Base-by-base conservation (phyloP, 495 filamentous ascomycete species). In the Neohortaea acidophila region DNA sequence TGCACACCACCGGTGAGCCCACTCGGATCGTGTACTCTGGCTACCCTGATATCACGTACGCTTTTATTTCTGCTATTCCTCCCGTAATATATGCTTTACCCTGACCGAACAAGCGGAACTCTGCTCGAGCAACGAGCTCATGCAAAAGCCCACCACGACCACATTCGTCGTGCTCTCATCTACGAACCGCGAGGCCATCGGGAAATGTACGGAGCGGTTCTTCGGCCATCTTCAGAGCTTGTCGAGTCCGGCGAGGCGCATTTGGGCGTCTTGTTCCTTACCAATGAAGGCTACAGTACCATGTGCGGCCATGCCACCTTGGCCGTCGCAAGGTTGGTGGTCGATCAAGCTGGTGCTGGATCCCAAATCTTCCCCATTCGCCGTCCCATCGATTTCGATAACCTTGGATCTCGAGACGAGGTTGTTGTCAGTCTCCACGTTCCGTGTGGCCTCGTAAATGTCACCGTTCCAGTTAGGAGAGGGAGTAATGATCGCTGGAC, bases 261-360 rank as follows among this genome's bases (percentile, higher is more conserved):
- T 18, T 39, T 47, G 15, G 48, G 48, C 6, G 44, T 51, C 19
- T 13, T 51, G 20, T 51, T 51, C 34, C 17, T 36, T 10, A 40
- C 39, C 3, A 34, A 34, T 21, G 39, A 46, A n/a, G 43, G 43
- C 6, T 51, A 47, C 32, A 39, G 33, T n/a, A 43, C 39, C 21
- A 51, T 51, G 48, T 51, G 48, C 22, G 48, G 48, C 7, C 48
- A 51, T 21, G 48, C 44, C 18, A 51, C 48, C 2, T 38, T 51
- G 19, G 48, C 48, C 3, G 13, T 51, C 14, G 39, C 33, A n/a
- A 38, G 48, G 1, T 39, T 51, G 15, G 24, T 51, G 4, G 34
- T 47, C 20, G 48, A 51, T 28, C 24, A 38, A 15, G n/a, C 23
- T 5, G 23, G 25, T 2, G 19, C 13, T 11, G 17, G 36, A 3